phyloP scores from a whole-genome alignment of 345 rosid species.

The Bruguiera sexangula region DNA sequence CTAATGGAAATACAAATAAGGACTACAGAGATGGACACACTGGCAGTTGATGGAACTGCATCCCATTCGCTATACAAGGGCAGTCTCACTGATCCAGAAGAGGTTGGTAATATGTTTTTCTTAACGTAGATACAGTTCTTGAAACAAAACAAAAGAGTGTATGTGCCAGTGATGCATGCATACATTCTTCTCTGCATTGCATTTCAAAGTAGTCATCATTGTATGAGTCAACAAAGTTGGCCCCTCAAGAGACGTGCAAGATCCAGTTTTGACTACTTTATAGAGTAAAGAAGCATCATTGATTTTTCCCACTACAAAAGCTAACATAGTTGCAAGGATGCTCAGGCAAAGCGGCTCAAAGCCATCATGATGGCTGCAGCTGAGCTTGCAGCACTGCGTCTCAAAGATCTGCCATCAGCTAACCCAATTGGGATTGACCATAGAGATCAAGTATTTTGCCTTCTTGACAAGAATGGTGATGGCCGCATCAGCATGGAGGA shows the following conservation, averaged over 20 bases:
- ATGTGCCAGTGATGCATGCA: too few species aligned
- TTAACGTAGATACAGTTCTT: too few species aligned
- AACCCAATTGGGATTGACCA: slow-evolving; percentile 46
- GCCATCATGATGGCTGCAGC: slow-evolving; percentile 97
- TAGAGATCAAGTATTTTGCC: slow-evolving; percentile 65
- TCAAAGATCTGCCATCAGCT: slow-evolving; percentile 64
- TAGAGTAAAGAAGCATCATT: too few species aligned
- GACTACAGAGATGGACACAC: slow-evolving; percentile 73
- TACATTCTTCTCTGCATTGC: too few species aligned
- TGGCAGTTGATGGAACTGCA: slow-evolving; percentile 80
- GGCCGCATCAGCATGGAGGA: slow-evolving; percentile 97
- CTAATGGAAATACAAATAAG: slow-evolving; percentile 92
- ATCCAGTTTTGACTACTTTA: neutral
- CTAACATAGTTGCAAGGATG: slow-evolving; percentile 7
- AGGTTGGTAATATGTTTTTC: slow-evolving; percentile 39
- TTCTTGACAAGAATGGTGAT: slow-evolving; percentile 84
- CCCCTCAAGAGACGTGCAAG: neutral
- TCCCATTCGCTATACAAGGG: slow-evolving; percentile 89
- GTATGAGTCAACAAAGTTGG: neutral
- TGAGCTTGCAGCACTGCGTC: slow-evolving; percentile 87
- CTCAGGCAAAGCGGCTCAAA: slow-evolving; percentile 76
- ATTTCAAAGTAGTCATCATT: too few species aligned
- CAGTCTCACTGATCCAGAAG: slow-evolving; percentile 82
- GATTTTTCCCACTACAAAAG: neutral
- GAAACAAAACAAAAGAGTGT: too few species aligned